Conservation (phyloP, 352 stramenopile genomes). For the Pythium graminicola region DNA sequence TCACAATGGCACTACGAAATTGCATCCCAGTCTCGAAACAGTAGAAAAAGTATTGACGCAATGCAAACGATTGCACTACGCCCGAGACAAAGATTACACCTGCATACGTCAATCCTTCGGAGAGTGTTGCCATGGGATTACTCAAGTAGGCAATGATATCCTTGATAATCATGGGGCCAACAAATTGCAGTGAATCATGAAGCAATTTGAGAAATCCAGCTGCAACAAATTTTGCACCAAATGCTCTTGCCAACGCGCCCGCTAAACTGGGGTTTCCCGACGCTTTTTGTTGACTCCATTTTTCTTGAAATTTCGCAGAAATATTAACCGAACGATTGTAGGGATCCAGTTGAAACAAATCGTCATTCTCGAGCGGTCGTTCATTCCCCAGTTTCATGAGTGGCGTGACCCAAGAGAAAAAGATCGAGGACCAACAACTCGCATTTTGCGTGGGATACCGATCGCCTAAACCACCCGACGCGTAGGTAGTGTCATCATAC, state of each 20-base stretch:
- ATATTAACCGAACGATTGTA: conserved; percentile 54
- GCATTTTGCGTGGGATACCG: conserved; percentile 54
- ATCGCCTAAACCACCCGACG: conserved; percentile 35
- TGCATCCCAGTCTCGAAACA: conserved; percentile 75
- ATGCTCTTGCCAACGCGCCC: conserved; percentile 33
- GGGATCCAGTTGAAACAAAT: conserved; percentile 81
- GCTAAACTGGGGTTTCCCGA: conserved; percentile 14
- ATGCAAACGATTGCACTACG: conserved; percentile 63
- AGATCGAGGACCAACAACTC: conserved; percentile 45
- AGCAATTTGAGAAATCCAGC: conserved; percentile 72
- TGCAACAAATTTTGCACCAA: conserved; percentile 33
- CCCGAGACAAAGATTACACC: conserved; percentile 61
- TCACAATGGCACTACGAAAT: conserved; percentile 67
- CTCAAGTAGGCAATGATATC: conserved; percentile 77
- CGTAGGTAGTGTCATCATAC: conserved; percentile 4
- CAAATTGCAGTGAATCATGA: conserved; percentile 81
- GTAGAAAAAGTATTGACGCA: conserved; percentile 84
- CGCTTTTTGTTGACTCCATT: conserved; percentile 36
- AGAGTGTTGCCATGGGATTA: conserved; percentile 49
- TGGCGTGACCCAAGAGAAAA: conserved; percentile 87
- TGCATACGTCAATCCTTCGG: conserved; percentile 53
- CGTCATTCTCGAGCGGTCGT: conserved; percentile 65
- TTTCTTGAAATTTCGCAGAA: conserved; percentile 33
- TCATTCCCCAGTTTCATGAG: conserved; percentile 81
- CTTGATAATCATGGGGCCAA: conserved; percentile 77